phyloP scores from a whole-genome alignment of 495 filamentous ascomycete genomes.

The Neurospora sublineolata region DNA sequence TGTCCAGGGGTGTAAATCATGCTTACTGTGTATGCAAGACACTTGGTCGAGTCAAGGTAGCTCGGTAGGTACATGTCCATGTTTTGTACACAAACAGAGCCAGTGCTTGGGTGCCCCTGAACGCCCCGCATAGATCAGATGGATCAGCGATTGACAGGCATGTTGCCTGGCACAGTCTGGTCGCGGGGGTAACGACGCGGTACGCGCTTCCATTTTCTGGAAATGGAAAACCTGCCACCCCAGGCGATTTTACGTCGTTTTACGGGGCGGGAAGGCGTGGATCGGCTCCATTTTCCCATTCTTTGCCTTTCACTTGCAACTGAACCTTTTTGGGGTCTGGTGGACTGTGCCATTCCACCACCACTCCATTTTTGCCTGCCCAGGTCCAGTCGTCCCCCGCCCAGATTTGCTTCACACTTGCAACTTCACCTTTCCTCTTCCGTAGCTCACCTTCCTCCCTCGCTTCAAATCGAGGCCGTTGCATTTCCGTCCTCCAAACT shows the following conservation, averaged over 20 bases:
- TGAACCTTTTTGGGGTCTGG: not conserved
- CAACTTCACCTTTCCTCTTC: not conserved
- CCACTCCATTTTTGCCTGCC: not conserved
- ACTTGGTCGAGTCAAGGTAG: not conserved
- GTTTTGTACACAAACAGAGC: not conserved
- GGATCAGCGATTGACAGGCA: not conserved
- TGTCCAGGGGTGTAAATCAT: too few species aligned
- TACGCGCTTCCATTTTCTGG: constrained; percentile 13
- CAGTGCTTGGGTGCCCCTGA: constrained; percentile 4
- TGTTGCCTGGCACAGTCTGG: constrained; percentile 6
- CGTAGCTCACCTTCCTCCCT: not conserved
- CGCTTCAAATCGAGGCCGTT: not conserved
- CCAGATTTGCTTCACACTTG: not conserved
- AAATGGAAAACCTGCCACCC: not conserved
- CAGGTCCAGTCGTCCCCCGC: not conserved
- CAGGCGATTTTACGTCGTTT: not conserved
- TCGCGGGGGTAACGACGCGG: constrained; percentile 27
- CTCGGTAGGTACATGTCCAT: not conserved
- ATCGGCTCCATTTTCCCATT: not conserved
- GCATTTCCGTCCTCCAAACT: not conserved
- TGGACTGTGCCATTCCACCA: not conserved
- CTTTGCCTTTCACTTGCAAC: not conserved
- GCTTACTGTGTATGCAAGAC: too few species aligned
- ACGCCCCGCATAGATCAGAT: constrained; percentile 1
- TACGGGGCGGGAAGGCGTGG: not conserved